Conservation (phyloP, 192 early-diverging fungal species). For the Coemansia sp. region DNA sequence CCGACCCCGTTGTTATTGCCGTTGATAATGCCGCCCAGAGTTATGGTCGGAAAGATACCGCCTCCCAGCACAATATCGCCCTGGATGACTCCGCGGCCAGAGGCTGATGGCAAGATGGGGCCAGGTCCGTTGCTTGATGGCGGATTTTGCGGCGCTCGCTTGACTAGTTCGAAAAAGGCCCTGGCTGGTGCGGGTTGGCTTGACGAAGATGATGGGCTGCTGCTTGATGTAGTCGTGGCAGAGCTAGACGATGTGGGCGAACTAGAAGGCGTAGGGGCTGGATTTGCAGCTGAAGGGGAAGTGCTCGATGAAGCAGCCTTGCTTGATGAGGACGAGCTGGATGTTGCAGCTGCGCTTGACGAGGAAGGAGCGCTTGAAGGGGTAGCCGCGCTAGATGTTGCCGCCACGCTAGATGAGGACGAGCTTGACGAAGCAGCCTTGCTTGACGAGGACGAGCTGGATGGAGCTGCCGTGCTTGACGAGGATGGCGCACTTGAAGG, state of each 20-base stretch:
- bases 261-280: neutral
- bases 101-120: constrained; percentile 13
- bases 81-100: constrained; percentile 16
- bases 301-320: neutral
- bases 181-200: neutral
- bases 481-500: neutral
- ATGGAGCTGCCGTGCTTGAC: neutral
- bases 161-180: constrained; percentile 9
- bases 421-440: neutral
- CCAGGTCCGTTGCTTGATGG: neutral
- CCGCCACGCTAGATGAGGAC: neutral
- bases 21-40: constrained; percentile 24
- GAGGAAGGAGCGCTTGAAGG: no score
- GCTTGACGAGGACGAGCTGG: neutral
- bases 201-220: neutral
- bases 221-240: neutral
- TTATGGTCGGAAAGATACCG: constrained; percentile 22
- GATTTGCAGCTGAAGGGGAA: neutral
- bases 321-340: no score
- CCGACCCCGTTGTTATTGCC: constrained; percentile 25
- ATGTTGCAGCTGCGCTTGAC: no score
- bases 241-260: constrained; percentile 6
- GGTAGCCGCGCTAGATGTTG: no score
- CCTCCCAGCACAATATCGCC: constrained; percentile 25
- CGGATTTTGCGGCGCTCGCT: constrained; percentile 11